phyloP scores from a whole-genome alignment of 1,139 yeast species.

The Candida frijolesensis region DNA sequence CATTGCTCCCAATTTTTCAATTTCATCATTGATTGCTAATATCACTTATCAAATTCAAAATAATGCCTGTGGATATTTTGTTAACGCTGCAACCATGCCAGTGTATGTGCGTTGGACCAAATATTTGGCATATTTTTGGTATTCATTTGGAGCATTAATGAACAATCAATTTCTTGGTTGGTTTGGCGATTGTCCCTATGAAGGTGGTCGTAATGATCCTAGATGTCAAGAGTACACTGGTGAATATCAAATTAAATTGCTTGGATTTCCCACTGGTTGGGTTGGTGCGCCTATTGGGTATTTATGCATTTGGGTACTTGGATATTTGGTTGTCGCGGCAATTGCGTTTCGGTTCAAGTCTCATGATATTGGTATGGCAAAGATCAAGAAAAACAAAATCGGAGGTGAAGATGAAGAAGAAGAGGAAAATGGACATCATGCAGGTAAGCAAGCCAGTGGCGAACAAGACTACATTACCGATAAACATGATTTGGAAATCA shows the following conservation, averaged over 20 bases:
- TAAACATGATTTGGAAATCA: slow-evolving; percentile 19
- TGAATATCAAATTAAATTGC: slow-evolving; percentile 48
- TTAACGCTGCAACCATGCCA: slow-evolving; percentile 73
- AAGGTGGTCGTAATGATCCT: slow-evolving; percentile 19
- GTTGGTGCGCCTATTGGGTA: slow-evolving; percentile 65
- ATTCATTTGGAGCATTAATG: slow-evolving; percentile 68
- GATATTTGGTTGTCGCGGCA: slow-evolving; percentile 53
- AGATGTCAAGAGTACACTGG: slow-evolving; percentile 53
- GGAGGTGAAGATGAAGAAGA: slow-evolving; percentile 32
- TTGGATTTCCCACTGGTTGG: slow-evolving; percentile 72
- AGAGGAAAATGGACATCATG: slow-evolving; percentile 12
- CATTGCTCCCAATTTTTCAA: slow-evolving; percentile 62
- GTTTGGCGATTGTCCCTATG: slow-evolving; percentile 57
- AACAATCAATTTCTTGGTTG: slow-evolving; percentile 68
- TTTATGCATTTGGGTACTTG: slow-evolving; percentile 60
- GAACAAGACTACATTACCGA: slow-evolving; percentile 8
- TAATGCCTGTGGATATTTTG: slow-evolving; percentile 81
- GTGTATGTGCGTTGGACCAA: slow-evolving; percentile 86
- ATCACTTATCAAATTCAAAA: slow-evolving; percentile 71
- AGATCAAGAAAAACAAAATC: slow-evolving; percentile 37
- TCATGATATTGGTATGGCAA: slow-evolving; percentile 57
- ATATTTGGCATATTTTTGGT: slow-evolving; percentile 76
- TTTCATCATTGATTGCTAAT: slow-evolving; percentile 65
- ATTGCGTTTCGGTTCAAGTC: slow-evolving; percentile 47
- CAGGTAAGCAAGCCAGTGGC: not conserved